Evolutionary conservation across 176 grass and related monocot genomes (phyloP), one percentile per base, ranked within the genome.

Genomic region (Eragrostis nindensis): DNA sequence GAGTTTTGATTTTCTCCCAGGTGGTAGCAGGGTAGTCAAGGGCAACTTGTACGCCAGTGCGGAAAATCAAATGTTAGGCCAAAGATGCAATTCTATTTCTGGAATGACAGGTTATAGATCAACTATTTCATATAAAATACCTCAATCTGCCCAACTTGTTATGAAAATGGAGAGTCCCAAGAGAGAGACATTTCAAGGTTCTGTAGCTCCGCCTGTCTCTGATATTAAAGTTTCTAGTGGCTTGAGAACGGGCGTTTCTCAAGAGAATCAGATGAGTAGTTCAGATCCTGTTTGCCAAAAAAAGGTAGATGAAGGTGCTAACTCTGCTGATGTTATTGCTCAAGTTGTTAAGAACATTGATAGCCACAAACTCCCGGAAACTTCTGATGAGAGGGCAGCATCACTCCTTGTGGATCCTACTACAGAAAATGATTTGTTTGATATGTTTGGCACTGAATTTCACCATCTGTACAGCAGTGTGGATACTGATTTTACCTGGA

Each of bases 341-440:
- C 81, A 79, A 15, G 75, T 39, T 75, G 32, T 73, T 39, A 88
- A 81, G 70, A 80, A 85, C 81, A 63, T 80, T 40, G 82, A 89
- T 67, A 65, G 39, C 13, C 76, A 62, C 57, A 89, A 87, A 45
- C 62, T 73, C 24, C 26, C 70, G 19, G 74, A 68, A 32, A 70
- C 84, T 56, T 77, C 40, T 43, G 79, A 41, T 29, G 78, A 76
- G 66, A 46, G 39, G 76, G 10, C 86, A 62, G 73, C 68, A 10
- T 68, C 63, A 0, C 63, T 81, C 27, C 71, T 83, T 70, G 47
- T 82, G 80, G 80, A 89, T 47, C 82, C 76, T 83, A 24, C 69
- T 82, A 54, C 64, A 68, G 87, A 83, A 84, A 89, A 74, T 87
- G 86, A 91, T 87, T 77, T 94, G 50, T 91, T 91, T 80, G 84